Evolutionary conservation across 768 basidiomycete species (phyloP).

Genomic region (Lactifluus volemus): DNA sequence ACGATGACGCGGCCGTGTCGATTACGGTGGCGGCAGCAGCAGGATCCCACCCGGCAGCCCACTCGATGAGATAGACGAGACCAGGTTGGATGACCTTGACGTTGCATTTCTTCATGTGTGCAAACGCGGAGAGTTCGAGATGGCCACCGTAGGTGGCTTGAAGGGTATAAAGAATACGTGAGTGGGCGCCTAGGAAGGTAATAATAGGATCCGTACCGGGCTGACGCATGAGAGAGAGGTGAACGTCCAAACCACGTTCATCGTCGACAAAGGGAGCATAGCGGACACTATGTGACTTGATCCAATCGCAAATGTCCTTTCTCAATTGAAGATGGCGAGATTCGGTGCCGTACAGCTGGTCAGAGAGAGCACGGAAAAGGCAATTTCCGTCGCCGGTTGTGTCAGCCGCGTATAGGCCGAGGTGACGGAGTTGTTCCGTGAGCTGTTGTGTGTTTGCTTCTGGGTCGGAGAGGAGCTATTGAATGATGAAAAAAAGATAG

Average conservation of each 20-base stretch:
- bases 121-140: conserved; percentile 88
- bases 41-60: conserved; percentile 50
- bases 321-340: conserved; percentile 61
- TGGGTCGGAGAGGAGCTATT: conserved; percentile 45
- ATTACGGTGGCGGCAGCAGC: conserved; percentile 12
- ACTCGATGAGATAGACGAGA: conserved; percentile 84
- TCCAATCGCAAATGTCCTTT: conserved; percentile 75
- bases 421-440: conserved; percentile 59
- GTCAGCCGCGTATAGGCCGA: conserved; percentile 81
- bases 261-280: conserved; percentile 87
- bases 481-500: neutral
- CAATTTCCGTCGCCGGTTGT: conserved; percentile 91
- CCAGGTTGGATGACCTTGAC: conserved; percentile 93
- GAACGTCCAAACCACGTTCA: conserved; percentile 65
- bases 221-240: conserved; percentile 71
- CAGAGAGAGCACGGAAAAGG: conserved; percentile 83
- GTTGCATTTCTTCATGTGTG: conserved; percentile 65
- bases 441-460: conserved; percentile 57
- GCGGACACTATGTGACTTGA: conserved; percentile 53
- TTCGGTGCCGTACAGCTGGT: conserved; percentile 76
- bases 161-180: conserved; percentile 5
- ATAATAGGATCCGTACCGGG: conserved; percentile 42
- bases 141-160: conserved; percentile 87
- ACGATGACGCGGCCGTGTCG: conserved; percentile 20
- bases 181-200: conserved; percentile 4